Conservation (phyloP, 345 rosid species). For the Rhodamnia argentea region DNA sequence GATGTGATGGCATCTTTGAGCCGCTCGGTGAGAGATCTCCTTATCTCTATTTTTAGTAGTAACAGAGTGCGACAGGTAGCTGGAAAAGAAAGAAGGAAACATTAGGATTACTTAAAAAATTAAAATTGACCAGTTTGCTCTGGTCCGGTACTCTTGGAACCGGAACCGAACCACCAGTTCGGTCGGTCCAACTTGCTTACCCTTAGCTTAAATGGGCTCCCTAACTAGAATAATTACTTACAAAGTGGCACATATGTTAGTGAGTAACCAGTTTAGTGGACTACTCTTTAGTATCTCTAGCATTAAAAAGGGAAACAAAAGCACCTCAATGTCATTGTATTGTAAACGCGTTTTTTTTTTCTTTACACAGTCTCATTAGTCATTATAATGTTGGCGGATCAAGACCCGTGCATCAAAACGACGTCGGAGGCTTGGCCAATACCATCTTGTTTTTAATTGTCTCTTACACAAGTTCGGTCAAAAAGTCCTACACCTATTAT, state of each 20-base stretch:
- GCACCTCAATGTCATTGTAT: not conserved
- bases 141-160: rapidly evolving
- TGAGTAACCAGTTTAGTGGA: not conserved
- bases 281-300: not conserved
- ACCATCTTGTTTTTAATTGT: not conserved
- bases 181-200: no score
- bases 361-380: not conserved
- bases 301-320: not conserved
- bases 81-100: no score
- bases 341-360: not conserved
- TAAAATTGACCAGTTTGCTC: no score
- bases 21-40: conserved; percentile 13
- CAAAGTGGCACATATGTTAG: not conserved
- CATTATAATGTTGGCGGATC: not conserved
- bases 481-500: no score
- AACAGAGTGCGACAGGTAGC: not conserved
- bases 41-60: conserved; percentile 14
- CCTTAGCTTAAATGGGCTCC: not conserved
- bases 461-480: not conserved
- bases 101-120: no score
- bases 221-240: not conserved
- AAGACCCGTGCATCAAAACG: not conserved
- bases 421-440: not conserved
- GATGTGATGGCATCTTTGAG: not conserved
- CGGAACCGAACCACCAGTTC: rapidly evolving